Percentiles rank a stretch among this genome's conserved stretches.
These are phyloP conservation scores for Sporothrix sp. DNA, from an alignment of 2,329 filamentous ascomycete genomes.

Conservation along the genomic window DNA sequence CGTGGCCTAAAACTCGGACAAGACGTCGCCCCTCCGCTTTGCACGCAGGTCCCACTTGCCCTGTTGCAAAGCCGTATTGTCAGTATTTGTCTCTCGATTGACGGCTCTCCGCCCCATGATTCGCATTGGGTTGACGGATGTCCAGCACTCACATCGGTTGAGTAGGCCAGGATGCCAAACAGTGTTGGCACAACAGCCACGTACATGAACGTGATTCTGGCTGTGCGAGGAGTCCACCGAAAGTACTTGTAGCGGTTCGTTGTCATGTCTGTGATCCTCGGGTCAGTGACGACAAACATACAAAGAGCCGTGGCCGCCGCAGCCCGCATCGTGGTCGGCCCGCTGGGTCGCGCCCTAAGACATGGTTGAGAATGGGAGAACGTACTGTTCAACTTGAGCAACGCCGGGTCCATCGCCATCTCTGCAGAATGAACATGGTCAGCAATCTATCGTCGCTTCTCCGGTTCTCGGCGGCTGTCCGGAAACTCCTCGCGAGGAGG, in stretches of 20 bases:
- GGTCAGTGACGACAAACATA: not conserved
- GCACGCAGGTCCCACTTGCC: slow-evolving; percentile 78
- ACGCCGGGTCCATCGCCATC: slow-evolving; percentile 37
- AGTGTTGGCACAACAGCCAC: slow-evolving; percentile 61
- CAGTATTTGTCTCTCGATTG: not conserved
- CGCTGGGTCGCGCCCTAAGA: too few species aligned
- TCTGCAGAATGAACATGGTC: slow-evolving; percentile 24
- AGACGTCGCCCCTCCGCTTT: slow-evolving; percentile 80
- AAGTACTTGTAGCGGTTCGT: slow-evolving; percentile 88
- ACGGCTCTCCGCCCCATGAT: too few species aligned
- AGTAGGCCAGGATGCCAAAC: slow-evolving; percentile 63
- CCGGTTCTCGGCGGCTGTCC: not conserved
- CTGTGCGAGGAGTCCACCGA: slow-evolving; percentile 80
- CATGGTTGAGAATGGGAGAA: not conserved
- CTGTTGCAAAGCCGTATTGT: slow-evolving; percentile 38
- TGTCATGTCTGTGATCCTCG: slow-evolving; percentile 55
- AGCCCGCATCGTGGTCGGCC: too few species aligned
- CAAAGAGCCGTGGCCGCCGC: too few species aligned
- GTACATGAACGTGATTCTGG: slow-evolving; percentile 70
- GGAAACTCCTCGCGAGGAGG: not conserved
- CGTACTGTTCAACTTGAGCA: slow-evolving; percentile 38
- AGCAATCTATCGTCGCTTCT: not conserved
- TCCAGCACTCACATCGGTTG: slow-evolving; percentile 65
- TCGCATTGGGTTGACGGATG: not conserved
- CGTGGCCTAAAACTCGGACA: slow-evolving; percentile 59